Evolutionary conservation across 2,329 filamentous ascomycete species (phyloP), one percentile per base, ranked within the genome.

Genomic region (Coniochaeta hoffmannii): DNA sequence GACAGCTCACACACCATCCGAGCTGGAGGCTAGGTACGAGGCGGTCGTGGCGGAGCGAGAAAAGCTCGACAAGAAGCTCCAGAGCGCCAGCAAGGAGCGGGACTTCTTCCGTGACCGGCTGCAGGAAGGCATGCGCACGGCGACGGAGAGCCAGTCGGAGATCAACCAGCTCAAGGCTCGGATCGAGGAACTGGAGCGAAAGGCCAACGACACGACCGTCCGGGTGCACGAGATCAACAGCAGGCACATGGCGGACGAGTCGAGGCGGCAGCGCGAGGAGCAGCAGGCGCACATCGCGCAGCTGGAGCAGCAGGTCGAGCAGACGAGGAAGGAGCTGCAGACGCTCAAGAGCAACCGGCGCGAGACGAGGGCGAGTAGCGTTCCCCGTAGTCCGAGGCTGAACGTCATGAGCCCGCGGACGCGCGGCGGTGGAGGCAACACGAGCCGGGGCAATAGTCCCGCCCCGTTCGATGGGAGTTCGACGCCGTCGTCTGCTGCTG

Each of bases 51-150:
- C 71, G 5, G 71, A 72, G 53, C 68, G 72, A 5, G 67, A 73
- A 4, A 57, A 62, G 6, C 63, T 74, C 3, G 70, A 77, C 59
- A 74, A 73, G 62, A 73, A 70, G 53, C 34, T 69, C 2, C 58
- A 61, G 3, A 41, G 61, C 61, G 14, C 59, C 66, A 68, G 78
- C 28, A 72, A 71, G 14, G 80, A 84, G 4, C 70, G 77, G 26
- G 80, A 83, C 1, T 89, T 84, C 62, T 71, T 76, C 12, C 77
- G 81, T 53, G 73, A 74, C 4, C 71, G 77, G 10, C 89, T 88
- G 62, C 85, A 87, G 61, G 73, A 78, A 22, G 77, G 79, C 1
- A 82, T 80, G 9, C 74, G 75, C 31, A 66, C 72, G 1, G 19
- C 41, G 76, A 75, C 2, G 70, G 71, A 14, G 71, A 73, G 15